A percentile compares a stretch with the other conserved stretches of the same genome.
Evolutionary conservation across 2,329 filamentous ascomycete species (phyloP).

Genomic region (Mariannaea sp.): DNA sequence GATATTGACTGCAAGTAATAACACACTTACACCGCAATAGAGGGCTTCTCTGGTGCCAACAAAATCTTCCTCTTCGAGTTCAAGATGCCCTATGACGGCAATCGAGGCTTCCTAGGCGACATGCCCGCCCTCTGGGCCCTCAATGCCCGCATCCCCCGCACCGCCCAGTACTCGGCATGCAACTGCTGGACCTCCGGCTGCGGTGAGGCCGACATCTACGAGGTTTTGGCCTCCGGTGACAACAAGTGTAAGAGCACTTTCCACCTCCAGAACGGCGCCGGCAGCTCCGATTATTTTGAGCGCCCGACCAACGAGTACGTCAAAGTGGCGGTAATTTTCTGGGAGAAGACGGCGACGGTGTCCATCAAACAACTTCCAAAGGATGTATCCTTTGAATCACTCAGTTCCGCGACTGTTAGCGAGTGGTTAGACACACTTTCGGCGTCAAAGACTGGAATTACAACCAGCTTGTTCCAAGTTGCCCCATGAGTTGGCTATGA

Average conservation of each 20-base stretch:
- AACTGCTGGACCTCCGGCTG: slow-evolving; percentile 73
- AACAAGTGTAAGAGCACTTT: slow-evolving; percentile 71
- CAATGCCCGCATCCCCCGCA: slow-evolving; percentile 73
- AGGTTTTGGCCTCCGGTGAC: slow-evolving; percentile 69
- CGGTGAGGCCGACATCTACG: slow-evolving; percentile 77
- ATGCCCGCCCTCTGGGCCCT: slow-evolving; percentile 79
- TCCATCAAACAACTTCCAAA: slow-evolving; percentile 60
- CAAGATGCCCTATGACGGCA: slow-evolving; percentile 67
- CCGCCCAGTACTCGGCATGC: slow-evolving; percentile 71
- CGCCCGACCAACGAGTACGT: slow-evolving; percentile 64
- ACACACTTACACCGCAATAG: slow-evolving; percentile 43
- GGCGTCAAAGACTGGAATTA: slow-evolving; percentile 8
- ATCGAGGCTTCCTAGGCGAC: slow-evolving; percentile 60
- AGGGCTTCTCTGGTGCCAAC: slow-evolving; percentile 71
- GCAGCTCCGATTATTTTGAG: slow-evolving; percentile 72
- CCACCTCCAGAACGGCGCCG: slow-evolving; percentile 66
- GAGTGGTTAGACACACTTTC: slow-evolving; percentile 38
- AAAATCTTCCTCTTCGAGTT: slow-evolving; percentile 79
- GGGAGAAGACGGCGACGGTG: slow-evolving; percentile 54
- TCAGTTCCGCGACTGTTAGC: slow-evolving; percentile 47
- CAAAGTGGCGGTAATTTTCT: slow-evolving; percentile 69
- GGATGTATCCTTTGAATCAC: slow-evolving; percentile 46
- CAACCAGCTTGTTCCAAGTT: slow-evolving; percentile 35
- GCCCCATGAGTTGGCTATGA: not conserved
- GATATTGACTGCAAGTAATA: too few species aligned